Evolutionary conservation across 1,284 basidiomycete genomes (phyloP), one percentile per base, ranked within the genome.

Genomic region (Ustilago hordei): DNA sequence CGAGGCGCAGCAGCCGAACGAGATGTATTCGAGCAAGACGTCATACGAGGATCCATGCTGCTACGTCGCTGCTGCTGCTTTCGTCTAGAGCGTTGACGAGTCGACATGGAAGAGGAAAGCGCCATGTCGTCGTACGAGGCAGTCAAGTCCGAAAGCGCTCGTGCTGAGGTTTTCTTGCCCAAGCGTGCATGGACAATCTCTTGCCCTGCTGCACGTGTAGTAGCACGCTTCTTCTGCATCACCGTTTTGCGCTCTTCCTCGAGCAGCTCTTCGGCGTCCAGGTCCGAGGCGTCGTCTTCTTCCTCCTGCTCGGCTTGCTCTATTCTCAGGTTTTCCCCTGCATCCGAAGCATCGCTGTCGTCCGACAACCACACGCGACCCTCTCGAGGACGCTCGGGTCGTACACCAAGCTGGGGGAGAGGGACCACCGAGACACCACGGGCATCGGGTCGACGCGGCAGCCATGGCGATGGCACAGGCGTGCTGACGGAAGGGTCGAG

Each of bases 381-480:
- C 55, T 85, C 84, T 48, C 64, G 78, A 19, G 84, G 84, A 17
- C 79, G 75, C n/a, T 75, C 69, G 5, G 84, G 84, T 8, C 84
- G 80, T 13, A 72, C 64, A 23, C 84, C 84, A 4, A 85, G 78
- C 70, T 85, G 79, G 3, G 81, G 81, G 50, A 85, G 59, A 15
- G 83, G 84, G 9, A 84, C 84, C 23, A 85, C 81, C 7, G 71
- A 58, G 8, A 81, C 69, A 32, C 84, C 84, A 32, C 74, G 68
- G 0, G 83, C 84, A 56, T 85, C 84, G 2, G 84, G 84, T 36
- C 81, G 77, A 17, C 82, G 80, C 11, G 84, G 84, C 35, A 84
- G 71, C 55, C 60, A 76, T 11, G 75, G 79, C 45, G 66, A 75
- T 34, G 83, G 83, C n/a, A 54, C 66, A 5, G 83, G 83, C 47